phyloP scores from a whole-genome alignment of 2,329 filamentous ascomycete genomes.

The Clonostachys sp. region DNA sequence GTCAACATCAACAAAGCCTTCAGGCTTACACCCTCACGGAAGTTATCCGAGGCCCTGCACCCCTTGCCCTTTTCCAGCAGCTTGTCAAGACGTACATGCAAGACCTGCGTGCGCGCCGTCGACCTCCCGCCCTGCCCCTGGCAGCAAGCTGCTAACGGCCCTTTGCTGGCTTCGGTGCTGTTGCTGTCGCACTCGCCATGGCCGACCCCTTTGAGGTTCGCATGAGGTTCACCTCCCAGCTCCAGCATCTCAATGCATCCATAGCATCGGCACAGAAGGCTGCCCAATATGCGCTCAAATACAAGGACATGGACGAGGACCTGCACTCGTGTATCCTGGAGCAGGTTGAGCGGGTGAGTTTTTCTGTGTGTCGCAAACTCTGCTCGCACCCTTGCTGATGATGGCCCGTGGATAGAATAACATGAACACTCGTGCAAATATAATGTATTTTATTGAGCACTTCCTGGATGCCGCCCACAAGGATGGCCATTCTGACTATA shows the following conservation, averaged over 20 bases:
- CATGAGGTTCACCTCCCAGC: constrained; percentile 88
- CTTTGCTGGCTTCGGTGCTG: not conserved
- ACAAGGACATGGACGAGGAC: constrained; percentile 94
- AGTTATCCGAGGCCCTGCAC: too few species aligned
- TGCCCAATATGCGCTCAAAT: constrained; percentile 89
- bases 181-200: constrained; percentile 28
- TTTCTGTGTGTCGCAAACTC: too few species aligned
- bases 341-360: constrained; percentile 74
- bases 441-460: constrained; percentile 98
- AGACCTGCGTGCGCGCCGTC: too few species aligned
- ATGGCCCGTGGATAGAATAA: constrained; percentile 56
- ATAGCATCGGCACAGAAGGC: constrained; percentile 87
- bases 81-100: too few species aligned
- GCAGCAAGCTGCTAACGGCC: too few species aligned
- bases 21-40: too few species aligned
- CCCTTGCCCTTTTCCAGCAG: too few species aligned
- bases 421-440: constrained; percentile 96
- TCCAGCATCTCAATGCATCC: constrained; percentile 87
- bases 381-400: not conserved
- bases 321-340: constrained; percentile 96
- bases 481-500: constrained; percentile 74
- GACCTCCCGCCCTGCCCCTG: too few species aligned
- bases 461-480: constrained; percentile 82
- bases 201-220: constrained; percentile 95
- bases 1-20: too few species aligned